Evolutionary conservation across 1,284 basidiomycete genomes (phyloP), one percentile per base, ranked within the genome.

Genomic region (Omphalotus olearius): DNA sequence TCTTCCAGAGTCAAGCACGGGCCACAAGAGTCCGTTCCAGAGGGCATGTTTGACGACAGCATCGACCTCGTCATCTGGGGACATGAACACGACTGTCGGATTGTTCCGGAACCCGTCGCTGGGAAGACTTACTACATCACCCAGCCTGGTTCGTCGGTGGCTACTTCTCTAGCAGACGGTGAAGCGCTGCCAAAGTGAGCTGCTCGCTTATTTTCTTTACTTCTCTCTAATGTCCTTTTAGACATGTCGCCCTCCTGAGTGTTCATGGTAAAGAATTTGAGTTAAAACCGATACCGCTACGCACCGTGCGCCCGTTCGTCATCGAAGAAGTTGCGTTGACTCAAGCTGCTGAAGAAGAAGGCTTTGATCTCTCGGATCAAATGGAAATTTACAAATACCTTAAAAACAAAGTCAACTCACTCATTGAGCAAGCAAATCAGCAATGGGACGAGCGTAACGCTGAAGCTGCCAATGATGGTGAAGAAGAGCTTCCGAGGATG

Each of bases 71-170:
- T 99, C 6, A 77, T 99, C 0, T 99, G 96, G 96, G 96, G 97
- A 1, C 97, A 99, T 65, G 97, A 99, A 67, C 97, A 99, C 65
- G 96, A 99, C 67, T 98, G 95, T 65, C 82, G 93, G 23, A 93
- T 98, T 54, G 74, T 82, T 2, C 96, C 96, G 0, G 92, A 98
- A 63, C 77, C 83, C 1, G 94, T 99, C 4, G 85, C 91, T 4
- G 94, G 91, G 6, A 96, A 97, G 68, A 76, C 80, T 4, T 99
- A 99, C 70, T 85, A 82, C 61, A 94, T 99, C 63, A 83, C 86
- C 0, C 97, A 99, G 66, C 97, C 97, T 1, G 97, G 97, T 1
- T 96, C 92, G 6, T 93, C 90, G 0, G 85, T 99, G 3, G 97
- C 96, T 0, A 99, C 96, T 0, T 93, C 90, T 45, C 73, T 98